Evolutionary conservation across 2,329 filamentous ascomycete species (phyloP).

Genomic region (Fusarium annulatum): DNA sequence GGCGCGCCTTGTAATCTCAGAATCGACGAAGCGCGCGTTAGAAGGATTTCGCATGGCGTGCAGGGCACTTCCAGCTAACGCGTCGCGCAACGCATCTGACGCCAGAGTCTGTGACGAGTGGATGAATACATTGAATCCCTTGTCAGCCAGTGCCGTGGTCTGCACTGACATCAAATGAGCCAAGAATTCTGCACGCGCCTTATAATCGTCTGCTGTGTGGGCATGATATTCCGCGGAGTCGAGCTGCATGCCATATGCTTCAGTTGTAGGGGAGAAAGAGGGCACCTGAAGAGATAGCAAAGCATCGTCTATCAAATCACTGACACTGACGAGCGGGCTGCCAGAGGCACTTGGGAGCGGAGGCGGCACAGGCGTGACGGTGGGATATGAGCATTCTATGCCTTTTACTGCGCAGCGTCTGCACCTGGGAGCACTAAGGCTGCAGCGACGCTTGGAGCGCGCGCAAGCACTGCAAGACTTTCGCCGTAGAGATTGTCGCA

Average conservation of each 20-base stretch:
- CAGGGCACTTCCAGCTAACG: neutral
- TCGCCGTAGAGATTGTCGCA: neutral
- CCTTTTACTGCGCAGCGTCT: neutral
- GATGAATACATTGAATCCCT: neutral
- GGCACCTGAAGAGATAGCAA: neutral
- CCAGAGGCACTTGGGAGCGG: neutral
- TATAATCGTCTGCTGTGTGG: neutral
- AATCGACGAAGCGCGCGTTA: neutral
- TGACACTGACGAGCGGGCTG: neutral
- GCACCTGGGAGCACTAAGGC: neutral
- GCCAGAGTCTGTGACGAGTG: neutral
- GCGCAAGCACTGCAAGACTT: constrained; percentile 1
- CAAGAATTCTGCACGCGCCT: neutral
- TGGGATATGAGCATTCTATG: neutral
- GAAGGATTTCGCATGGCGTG: neutral
- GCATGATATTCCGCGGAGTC: no score
- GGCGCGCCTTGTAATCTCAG: neutral
- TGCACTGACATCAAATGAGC: neutral
- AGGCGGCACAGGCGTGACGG: neutral
- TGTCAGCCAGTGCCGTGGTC: neutral
- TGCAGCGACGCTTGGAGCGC: neutral
- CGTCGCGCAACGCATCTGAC: neutral
- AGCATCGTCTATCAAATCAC: neutral
- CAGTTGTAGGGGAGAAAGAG: accelerated
- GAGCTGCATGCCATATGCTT: neutral